Base-by-base conservation (phyloP, 2,329 filamentous ascomycete genomes). In the Xylaria sp. region DNA sequence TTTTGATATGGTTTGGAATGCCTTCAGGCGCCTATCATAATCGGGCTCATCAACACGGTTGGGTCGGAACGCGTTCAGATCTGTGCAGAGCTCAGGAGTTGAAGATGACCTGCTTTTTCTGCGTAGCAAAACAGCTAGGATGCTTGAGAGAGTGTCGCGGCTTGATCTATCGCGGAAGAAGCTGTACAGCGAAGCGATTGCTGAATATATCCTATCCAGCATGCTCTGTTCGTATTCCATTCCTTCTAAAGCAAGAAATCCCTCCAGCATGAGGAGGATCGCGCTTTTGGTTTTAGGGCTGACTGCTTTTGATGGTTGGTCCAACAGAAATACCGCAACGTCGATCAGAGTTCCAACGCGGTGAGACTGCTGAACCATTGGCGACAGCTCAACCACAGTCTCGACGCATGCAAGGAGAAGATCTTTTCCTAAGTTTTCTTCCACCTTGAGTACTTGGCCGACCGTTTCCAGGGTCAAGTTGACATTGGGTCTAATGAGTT, bases 81-180 rank as follows among this genome's bases (percentile, higher is more conserved):
- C 89, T 28, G 84, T 79, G 71, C 92, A 97, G 2, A 97, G 80
- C 5, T 79, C 78, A 2, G 92, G 89, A 60, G 92, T 83, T 56
- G 87, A 83, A 23, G 79, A 73, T 0, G 94, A 79, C 0, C 84
- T 82, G 4, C 83, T 69, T 61, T 92, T 87, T 47, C 86, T 86
- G 7, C 83, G 78, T 1, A 92, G 87, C 63, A 97, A 88, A 17
- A 89, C 89, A 14, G 83, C 77, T 7, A 98, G 78, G 3, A 96
- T 89, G 46, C 88, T 83, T 15, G 90, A 91, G 28, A 98, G 79
- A 0, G 92, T 83, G 65, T 88, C 83, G 57, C 95, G 86, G 72
- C 92, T 96, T 45, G 86, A 80, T 45, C 88, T 85, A 75, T 98
- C 94, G 70, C 89, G 92, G 80, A 98, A 94, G 74, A 94, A 97